Evolutionary conservation across 2,329 filamentous ascomycete species (phyloP), one percentile per base, ranked within the genome.

Genomic region (Pseudopyricularia cyperi): DNA sequence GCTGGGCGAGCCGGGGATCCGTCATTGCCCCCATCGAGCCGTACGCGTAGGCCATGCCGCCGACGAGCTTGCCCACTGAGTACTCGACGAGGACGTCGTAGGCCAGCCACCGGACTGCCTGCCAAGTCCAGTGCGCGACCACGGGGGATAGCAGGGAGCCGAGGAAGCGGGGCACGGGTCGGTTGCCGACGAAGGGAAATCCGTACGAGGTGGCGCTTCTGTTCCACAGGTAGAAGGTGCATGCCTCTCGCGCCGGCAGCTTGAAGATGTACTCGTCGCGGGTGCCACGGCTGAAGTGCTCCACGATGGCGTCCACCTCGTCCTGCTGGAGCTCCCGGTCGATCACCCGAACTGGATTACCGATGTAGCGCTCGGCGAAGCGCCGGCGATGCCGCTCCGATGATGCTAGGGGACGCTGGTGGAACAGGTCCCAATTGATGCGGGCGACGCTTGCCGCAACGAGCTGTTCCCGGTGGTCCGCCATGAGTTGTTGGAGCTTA

Each of bases 251-350:
- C 5, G 54, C 19, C 33, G 54, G 49, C 3, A 48, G 55, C 34
- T 35, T 48, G 11, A 53, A 46, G 26, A 52, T 34, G 33, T 54
- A 53, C 28, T 51, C 17, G 37, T 28, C 28, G 28, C 30, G 14
- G 17, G 30, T 30, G 24, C 42, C 44, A 15, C 28, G 28, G 46
- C 52, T 53, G 24, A 48, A 52, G 50, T 58, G 56, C 17, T 28
- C 33, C n/a, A 55, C 50, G 19, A 59, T 49, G 32, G 52, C 46
- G 48, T 59, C 56, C 3, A 53, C 46, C 53, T 60, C 59, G 2
- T 55, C 48, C 35, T 46, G 48, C n/a, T 53, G 53, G 28, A 60
- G 53, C 26, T 26, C 19, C 14, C 58, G 57, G 22, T 19, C 39
- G 12, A 11, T 44, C 24, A 44, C 5, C 44, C 53, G 37, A 15